Evolutionary conservation across 1,284 basidiomycete species (phyloP).

Genomic region (Cerrena zonata): DNA sequence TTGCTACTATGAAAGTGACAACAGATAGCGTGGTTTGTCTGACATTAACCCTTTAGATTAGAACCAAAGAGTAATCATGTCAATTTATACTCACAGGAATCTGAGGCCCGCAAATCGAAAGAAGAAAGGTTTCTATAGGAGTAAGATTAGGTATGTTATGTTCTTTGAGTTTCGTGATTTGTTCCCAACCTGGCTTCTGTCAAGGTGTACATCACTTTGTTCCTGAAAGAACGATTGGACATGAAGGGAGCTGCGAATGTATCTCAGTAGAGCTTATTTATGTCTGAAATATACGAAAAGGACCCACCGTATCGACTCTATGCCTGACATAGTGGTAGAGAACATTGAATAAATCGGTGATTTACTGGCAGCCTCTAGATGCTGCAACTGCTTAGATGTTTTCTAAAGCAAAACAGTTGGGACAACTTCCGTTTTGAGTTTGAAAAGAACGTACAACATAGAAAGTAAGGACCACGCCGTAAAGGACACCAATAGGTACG

Average conservation of each 20-base stretch:
- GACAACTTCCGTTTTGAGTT: neutral
- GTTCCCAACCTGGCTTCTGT: neutral
- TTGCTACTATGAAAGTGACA: neutral
- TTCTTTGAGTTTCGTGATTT: too few relatives aligned
- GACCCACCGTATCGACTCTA: neutral
- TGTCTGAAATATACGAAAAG: too few relatives aligned
- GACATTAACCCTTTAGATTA: neutral
- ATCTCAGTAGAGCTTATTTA: neutral
- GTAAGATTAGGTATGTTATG: too few relatives aligned
- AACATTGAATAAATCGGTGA: neutral
- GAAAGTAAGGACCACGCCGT: neutral
- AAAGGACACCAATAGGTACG: neutral
- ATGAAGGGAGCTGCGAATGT: neutral
- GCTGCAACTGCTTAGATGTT: neutral
- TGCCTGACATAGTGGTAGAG: neutral
- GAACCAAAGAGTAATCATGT: neutral
- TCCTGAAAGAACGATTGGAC: neutral
- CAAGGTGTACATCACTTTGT: neutral
- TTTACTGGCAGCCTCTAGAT: neutral
- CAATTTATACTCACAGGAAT: neutral
- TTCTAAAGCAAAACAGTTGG: neutral
- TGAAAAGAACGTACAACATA: neutral
- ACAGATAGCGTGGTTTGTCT: neutral
- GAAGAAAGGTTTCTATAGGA: neutral
- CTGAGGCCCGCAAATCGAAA: neutral